phyloP scores from a whole-genome alignment of 148 eudicot genomes.

The Silene uniflora region DNA sequence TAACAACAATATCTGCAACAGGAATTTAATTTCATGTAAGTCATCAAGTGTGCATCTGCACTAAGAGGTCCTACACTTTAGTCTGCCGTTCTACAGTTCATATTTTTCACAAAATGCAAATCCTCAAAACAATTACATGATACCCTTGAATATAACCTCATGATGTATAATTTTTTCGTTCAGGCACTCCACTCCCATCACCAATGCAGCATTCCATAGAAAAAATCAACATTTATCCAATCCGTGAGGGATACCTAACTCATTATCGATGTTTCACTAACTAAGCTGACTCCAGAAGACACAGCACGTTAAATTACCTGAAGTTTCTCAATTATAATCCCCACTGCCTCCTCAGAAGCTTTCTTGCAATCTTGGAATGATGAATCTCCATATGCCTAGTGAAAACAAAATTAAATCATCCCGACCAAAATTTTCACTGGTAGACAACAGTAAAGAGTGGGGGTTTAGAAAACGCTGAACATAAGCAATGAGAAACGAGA shows the following conservation, averaged over 20 bases:
- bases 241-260: not conserved
- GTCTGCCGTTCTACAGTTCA: not conserved
- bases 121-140: not conserved
- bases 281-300: not conserved
- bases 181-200: no score
- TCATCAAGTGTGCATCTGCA: no score
- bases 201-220: no score
- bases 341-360: constrained; percentile 88
- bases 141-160: not conserved
- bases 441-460: not conserved
- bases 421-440: constrained; percentile 1
- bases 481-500: constrained; percentile 17
- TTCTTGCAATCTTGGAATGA: constrained; percentile 90
- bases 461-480: not conserved
- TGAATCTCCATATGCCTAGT: constrained; percentile 88
- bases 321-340: constrained; percentile 64
- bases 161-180: no score
- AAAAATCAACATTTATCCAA: no score
- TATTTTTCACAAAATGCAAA: not conserved
- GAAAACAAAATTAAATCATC: constrained; percentile 1
- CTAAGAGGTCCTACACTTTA: not conserved
- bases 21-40: no score
- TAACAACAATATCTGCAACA: no score
- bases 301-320: constrained; percentile 45
- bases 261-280: not conserved